Base-by-base conservation (phyloP, 495 filamentous ascomycete species). In the Penicillium mononematosum region DNA sequence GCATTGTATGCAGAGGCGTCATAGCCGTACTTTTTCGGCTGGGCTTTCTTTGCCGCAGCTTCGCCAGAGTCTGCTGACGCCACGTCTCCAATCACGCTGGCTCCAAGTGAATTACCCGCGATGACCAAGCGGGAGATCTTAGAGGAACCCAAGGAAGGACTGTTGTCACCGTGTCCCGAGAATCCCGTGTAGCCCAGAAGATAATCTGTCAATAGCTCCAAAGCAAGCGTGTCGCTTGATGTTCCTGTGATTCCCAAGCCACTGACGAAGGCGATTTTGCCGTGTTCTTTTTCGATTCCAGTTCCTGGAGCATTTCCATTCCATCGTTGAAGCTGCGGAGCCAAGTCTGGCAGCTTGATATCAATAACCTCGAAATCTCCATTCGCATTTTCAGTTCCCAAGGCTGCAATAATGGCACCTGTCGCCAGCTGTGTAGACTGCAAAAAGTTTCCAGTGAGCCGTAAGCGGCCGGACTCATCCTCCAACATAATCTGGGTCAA, bases 361-460 rank as follows among this genome's bases (percentile, higher is more conserved):
- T 96, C 92, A 25, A 98, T 81, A 5, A 96, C 89, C 60, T 98
- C 89, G 53, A 99, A 94, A 59, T 95, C 89, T 42, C 95, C 95
- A 73, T 94, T 85, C 27, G 80, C 77, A 59, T 95, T 96, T 66
- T 99, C 95, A 0, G 91, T 96, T 36, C 95, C 95, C 74, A 99
- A 80, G 0, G 89, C 92, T 12, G 92, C 92, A 39, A 97, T 80
- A 54, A 98, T 89, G 57, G 88, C 92, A 7, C 95, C 95, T 0
- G 95, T 99, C 16, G 95, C 92, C 7, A 97, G 76, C 56, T 89
- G 79, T 9, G 85, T 78, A 11, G 79, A 74, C 52, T 80, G 70
- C 36, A 98, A 71, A 12, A 81, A 66, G 32, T 78, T 73, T 1
- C 95, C 95, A 6, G 86, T 84, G 6, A 99, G 76, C 9, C 88